Evolutionary conservation across 345 rosid genomes (phyloP).

Genomic region (Acer campestre): DNA sequence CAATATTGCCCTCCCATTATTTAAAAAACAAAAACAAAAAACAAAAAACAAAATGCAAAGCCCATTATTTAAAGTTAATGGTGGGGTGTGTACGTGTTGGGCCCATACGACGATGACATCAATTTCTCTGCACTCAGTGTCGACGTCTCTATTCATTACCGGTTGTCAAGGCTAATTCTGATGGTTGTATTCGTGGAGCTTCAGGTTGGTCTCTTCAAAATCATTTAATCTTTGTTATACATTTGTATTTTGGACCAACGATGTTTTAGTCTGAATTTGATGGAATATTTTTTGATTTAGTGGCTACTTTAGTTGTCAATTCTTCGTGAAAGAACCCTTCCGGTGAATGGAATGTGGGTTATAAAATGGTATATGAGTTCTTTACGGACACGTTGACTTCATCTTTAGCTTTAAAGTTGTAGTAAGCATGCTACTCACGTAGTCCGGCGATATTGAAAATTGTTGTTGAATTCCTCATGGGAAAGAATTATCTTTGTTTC

Average conservation of each 20-base stretch:
- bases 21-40: neutral
- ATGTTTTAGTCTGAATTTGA: too few relatives aligned
- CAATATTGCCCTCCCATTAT: constrained; percentile 26
- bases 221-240: too few relatives aligned
- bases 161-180: too few relatives aligned
- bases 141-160: too few relatives aligned
- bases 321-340: constrained; percentile 91
- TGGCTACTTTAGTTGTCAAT: constrained; percentile 69
- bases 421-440: neutral
- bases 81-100: constrained; percentile 9
- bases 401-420: neutral
- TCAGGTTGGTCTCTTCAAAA: too few relatives aligned
- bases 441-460: neutral
- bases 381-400: constrained; percentile 68
- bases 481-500: neutral
- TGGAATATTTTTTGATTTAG: too few relatives aligned
- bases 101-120: too few relatives aligned
- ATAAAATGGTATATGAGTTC: constrained; percentile 78
- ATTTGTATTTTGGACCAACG: too few relatives aligned
- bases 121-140: too few relatives aligned
- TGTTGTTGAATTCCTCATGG: too few relatives aligned
- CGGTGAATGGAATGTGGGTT: constrained; percentile 94
- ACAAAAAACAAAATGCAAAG: constrained; percentile 25
- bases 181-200: too few relatives aligned
- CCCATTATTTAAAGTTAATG: constrained; percentile 16